phyloP scores from a whole-genome alignment of 2,329 filamentous ascomycete species.

The Phoma sp. region DNA sequence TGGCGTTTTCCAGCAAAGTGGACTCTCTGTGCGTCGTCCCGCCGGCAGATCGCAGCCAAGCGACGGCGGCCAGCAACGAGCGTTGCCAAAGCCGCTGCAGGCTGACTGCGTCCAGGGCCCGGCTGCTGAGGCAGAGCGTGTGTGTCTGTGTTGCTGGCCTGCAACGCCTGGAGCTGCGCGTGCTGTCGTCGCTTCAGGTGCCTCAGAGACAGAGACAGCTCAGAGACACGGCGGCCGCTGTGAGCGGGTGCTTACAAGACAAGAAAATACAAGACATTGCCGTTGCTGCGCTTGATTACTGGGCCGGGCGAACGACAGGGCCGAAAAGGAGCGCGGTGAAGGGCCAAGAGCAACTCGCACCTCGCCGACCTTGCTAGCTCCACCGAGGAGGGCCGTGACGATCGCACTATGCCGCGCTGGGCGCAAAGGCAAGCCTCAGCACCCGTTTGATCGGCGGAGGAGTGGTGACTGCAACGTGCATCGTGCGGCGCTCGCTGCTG shows the following conservation, averaged over 20 bases:
- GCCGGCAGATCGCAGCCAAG: constrained; percentile 27
- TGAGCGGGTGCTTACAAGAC: constrained; percentile 6
- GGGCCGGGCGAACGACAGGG: constrained; percentile 31
- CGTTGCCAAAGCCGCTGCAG: constrained; percentile 17
- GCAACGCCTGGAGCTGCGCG: constrained; percentile 13
- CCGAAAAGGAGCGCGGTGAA: constrained; percentile 33
- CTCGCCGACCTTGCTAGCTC: constrained; percentile 46
- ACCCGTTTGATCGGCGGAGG: constrained; percentile 48
- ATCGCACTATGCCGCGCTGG: constrained; percentile 33
- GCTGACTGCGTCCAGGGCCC: constrained; percentile 4
- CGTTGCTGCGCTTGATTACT: constrained; percentile 5
- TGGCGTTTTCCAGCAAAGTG: constrained; percentile 21
- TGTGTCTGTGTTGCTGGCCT: neutral
- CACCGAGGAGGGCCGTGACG: constrained; percentile 34
- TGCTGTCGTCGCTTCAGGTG: constrained; percentile 7
- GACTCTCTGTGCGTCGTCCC: constrained; percentile 27
- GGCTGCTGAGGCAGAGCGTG: constrained; percentile 2
- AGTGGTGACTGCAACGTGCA: constrained; percentile 40
- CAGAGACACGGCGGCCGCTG: constrained; percentile 7
- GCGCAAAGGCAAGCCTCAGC: constrained; percentile 42
- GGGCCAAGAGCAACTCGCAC: constrained; percentile 44
- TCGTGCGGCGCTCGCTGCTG: constrained; percentile 33
- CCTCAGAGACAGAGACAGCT: constrained; percentile 17
- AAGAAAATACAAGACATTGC: too few relatives aligned
- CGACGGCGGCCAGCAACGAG: constrained; percentile 24